Evolutionary conservation across 2,329 filamentous ascomycete genomes (phyloP).

Genomic region (Colletotrichum lini): DNA sequence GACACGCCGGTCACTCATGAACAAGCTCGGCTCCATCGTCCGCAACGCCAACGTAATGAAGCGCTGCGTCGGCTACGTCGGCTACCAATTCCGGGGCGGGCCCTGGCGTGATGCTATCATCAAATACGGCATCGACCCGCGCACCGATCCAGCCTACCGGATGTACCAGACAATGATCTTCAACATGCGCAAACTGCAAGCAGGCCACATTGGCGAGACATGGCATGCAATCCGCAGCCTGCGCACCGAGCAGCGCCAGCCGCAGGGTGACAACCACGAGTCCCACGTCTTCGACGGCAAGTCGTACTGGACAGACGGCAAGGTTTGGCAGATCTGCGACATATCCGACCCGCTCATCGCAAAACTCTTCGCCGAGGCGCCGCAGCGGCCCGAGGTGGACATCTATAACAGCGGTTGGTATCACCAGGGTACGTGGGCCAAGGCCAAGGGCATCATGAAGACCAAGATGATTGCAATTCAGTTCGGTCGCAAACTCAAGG

Average conservation of each 20-base stretch:
- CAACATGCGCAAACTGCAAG: conserved; percentile 73
- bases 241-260: conserved; percentile 52
- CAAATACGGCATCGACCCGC: conserved; percentile 88
- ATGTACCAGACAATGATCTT: conserved; percentile 93
- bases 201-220: conserved; percentile 61
- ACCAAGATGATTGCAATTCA: conserved; percentile 82
- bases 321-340: conserved; percentile 95
- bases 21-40: conserved; percentile 71
- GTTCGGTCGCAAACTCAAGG: conserved; percentile 65
- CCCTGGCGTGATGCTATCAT: conserved; percentile 93
- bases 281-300: conserved; percentile 89
- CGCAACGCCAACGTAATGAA: conserved; percentile 74
- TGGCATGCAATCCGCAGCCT: conserved; percentile 65
- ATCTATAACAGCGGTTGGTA: conserved; percentile 84
- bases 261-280: conserved; percentile 56
- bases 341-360: conserved; percentile 84
- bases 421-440: conserved; percentile 83
- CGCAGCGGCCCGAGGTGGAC: conserved; percentile 72
- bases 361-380: conserved; percentile 74
- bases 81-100: conserved; percentile 93
- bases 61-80: conserved; percentile 84
- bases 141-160: conserved; percentile 81
- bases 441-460: conserved; percentile 89
- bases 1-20: conserved; percentile 86
- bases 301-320: conserved; percentile 82